phyloP scores from a whole-genome alignment of 352 stramenopile species.

The Peronospora farinosa region DNA sequence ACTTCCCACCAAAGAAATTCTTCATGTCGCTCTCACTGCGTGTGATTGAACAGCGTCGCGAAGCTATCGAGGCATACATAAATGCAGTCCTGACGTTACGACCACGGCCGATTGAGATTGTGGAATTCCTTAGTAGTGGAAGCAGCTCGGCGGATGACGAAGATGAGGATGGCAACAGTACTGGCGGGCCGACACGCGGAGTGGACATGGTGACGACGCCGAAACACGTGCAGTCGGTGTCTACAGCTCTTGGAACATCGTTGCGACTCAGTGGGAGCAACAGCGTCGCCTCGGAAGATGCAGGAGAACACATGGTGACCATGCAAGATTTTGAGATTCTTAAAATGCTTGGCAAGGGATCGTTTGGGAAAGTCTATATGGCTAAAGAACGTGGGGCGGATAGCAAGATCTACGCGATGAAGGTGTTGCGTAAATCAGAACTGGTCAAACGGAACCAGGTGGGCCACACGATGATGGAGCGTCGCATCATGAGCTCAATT shows the following conservation, averaged over 20 bases:
- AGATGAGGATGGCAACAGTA: slow-evolving; percentile 51
- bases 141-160: slow-evolving; percentile 43
- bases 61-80: slow-evolving; percentile 79
- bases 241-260: slow-evolving; percentile 18
- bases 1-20: slow-evolving; percentile 84
- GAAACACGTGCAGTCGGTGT: slow-evolving; percentile 29
- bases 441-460: slow-evolving; percentile 86
- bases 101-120: slow-evolving; percentile 58
- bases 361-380: slow-evolving; percentile 97
- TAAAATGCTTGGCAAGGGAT: slow-evolving; percentile 96
- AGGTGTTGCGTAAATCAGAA: slow-evolving; percentile 82
- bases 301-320: slow-evolving; percentile 32
- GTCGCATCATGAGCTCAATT: slow-evolving; percentile 84
- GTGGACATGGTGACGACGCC: slow-evolving; percentile 24
- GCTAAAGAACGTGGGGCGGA: slow-evolving; percentile 79
- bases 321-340: slow-evolving; percentile 94
- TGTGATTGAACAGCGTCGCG: slow-evolving; percentile 79
- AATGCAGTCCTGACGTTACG: slow-evolving; percentile 69
- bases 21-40: slow-evolving; percentile 83
- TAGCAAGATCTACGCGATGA: slow-evolving; percentile 84
- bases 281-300: slow-evolving; percentile 20
- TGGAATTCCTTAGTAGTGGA: slow-evolving; percentile 54
- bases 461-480: slow-evolving; percentile 85
- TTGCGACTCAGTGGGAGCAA: slow-evolving; percentile 23
- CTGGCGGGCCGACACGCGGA: slow-evolving; percentile 27